Percentiles rank a stretch among this genome's conserved stretches.
Conservation (phyloP, 2,329 filamentous ascomycete species). For the Fusarium sp. region DNA sequence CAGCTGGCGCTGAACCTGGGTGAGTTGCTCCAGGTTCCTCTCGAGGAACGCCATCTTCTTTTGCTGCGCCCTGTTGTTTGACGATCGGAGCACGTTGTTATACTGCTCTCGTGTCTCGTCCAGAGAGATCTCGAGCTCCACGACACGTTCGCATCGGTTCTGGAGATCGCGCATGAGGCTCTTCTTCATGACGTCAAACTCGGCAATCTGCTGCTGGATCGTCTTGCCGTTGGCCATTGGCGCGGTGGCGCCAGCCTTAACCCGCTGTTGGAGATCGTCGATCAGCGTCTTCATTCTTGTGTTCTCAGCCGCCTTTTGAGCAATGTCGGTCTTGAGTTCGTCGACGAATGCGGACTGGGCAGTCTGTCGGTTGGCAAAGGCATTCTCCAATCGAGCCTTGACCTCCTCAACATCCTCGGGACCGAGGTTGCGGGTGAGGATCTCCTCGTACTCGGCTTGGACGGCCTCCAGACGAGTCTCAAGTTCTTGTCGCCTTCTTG, state of each 20-base stretch:
- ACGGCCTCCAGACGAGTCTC: conserved; percentile 80
- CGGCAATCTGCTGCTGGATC: conserved; percentile 95
- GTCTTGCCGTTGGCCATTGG: conserved; percentile 87
- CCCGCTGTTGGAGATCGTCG: conserved; percentile 80
- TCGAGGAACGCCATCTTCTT: conserved; percentile 99
- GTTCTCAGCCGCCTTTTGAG: conserved; percentile 84
- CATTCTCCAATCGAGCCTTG: conserved; percentile 81
- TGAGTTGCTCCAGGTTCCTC: conserved; percentile 96
- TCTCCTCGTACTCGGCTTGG: conserved; percentile 85
- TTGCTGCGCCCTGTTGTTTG: conserved; percentile 98
- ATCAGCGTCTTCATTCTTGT: conserved; percentile 82
- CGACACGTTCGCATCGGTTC: conserved; percentile 97
- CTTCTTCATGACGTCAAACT: conserved; percentile 99
- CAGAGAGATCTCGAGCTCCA: conserved; percentile 96
- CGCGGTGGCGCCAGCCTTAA: conserved; percentile 70
- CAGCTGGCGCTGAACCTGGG: conserved; percentile 95
- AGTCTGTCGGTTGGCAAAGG: conserved; percentile 80
- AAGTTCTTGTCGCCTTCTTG: conserved; percentile 78
- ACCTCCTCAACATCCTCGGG: conserved; percentile 86
- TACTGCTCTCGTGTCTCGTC: conserved; percentile 99
- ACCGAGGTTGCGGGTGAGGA: conserved; percentile 82
- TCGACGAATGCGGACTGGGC: conserved; percentile 79
- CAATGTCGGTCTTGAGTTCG: conserved; percentile 80
- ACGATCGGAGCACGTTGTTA: conserved; percentile 96
- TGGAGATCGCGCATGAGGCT: conserved; percentile 98